Conservation (phyloP, 2,329 filamentous ascomycete species). For the Clonostachys chloroleuca region DNA sequence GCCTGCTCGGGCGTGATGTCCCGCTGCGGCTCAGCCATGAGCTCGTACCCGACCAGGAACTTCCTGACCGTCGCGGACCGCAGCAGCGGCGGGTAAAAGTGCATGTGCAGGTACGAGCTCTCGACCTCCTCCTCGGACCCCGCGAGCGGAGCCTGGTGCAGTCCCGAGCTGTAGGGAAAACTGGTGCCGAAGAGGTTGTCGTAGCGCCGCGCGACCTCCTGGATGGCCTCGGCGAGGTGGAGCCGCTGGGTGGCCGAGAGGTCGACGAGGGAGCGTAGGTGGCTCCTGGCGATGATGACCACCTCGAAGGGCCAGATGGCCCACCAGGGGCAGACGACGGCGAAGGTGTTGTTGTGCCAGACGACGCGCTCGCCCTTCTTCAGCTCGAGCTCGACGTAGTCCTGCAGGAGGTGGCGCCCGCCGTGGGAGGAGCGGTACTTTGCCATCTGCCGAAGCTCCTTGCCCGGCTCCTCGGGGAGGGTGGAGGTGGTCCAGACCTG, state of each 20-base stretch:
- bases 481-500: conserved; percentile 94
- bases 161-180: conserved; percentile 95
- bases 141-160: conserved; percentile 89
- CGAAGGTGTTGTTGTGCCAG: conserved; percentile 79
- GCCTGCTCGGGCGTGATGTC: conserved; percentile 98
- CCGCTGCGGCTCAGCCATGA: conserved; percentile 95
- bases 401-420: conserved; percentile 73
- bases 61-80: conserved; percentile 92
- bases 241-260: conserved; percentile 66
- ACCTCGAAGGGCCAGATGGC: conserved; percentile 96
- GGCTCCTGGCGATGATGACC: conserved; percentile 79
- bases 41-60: conserved; percentile 93
- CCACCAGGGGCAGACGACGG: conserved; percentile 96
- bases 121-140: conserved; percentile 81
- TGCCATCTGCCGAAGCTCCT: conserved; percentile 73
- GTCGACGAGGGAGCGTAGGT: conserved; percentile 82
- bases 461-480: conserved; percentile 81
- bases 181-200: conserved; percentile 96
- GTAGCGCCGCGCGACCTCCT: conserved; percentile 85
- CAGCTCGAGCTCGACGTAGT: conserved; percentile 82
- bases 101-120: conserved; percentile 88
- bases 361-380: conserved; percentile 81
- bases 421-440: conserved; percentile 72
- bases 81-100: conserved; percentile 93
- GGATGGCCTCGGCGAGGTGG: conserved; percentile 76